A percentile compares a stretch with the other conserved stretches of the same genome.
phyloP scores from a whole-genome alignment of 1,139 yeast genomes.

The Pichia sp. region DNA sequence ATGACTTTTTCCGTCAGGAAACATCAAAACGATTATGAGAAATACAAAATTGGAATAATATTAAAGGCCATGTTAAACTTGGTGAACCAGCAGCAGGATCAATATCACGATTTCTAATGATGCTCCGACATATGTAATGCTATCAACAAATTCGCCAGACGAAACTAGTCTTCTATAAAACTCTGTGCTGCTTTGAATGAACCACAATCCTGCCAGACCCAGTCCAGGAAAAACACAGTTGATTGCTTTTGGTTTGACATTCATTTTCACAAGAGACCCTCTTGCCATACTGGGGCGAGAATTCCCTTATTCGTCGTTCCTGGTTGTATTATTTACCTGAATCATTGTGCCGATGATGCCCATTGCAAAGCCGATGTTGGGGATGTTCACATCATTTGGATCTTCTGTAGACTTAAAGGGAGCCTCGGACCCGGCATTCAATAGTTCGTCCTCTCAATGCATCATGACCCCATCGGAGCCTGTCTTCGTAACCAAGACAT shows the following conservation, averaged over 20 bases:
- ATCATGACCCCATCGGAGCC: conserved; percentile 93
- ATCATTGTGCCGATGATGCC: conserved; percentile 86
- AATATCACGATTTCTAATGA: background rate
- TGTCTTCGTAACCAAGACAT: conserved; percentile 66
- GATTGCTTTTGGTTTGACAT: background rate
- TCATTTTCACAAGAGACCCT: background rate
- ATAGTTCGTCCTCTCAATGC: conserved; percentile 88
- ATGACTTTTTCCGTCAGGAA: conserved; percentile 70
- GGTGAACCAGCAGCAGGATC: background rate
- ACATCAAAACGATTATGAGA: conserved; percentile 52
- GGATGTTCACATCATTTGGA: conserved; percentile 47
- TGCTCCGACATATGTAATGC: background rate
- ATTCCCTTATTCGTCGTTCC: background rate
- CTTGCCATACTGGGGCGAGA: background rate
- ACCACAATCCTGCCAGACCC: background rate
- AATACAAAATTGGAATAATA: conserved; percentile 54
- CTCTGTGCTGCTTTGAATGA: background rate
- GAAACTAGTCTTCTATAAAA: background rate
- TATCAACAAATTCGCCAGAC: background rate
- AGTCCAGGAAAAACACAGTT: background rate
- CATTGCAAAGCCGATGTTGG: conserved; percentile 95
- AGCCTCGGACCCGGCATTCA: conserved; percentile 74
- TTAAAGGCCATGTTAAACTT: background rate
- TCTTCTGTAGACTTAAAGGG: conserved; percentile 44
- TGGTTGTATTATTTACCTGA: conserved; percentile 32